These are phyloP conservation scores for Cryptococcus floricola DNA, from an alignment of 1,284 basidiomycete species.

Conservation along the genomic window DNA sequence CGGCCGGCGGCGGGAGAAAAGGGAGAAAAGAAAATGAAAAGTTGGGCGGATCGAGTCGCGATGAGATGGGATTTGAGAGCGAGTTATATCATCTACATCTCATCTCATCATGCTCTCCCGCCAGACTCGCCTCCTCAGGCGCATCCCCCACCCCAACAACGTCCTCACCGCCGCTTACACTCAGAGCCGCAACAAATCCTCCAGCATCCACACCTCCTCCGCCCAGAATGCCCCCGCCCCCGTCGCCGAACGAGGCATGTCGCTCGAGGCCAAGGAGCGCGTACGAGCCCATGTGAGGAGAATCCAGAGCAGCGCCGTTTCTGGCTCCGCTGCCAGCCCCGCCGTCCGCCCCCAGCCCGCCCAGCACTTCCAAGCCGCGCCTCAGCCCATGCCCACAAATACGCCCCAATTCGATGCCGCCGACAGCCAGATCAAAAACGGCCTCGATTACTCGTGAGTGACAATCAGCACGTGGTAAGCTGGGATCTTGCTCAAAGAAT, in stretches of 20 bases:
- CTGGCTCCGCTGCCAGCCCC: constrained; percentile 53
- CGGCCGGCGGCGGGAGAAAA: too few species aligned
- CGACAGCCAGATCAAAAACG: constrained; percentile 27
- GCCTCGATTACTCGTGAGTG: constrained; percentile 44
- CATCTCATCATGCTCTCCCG: constrained; percentile 30
- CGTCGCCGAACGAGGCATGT: constrained; percentile 32
- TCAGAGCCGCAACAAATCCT: constrained; percentile 19
- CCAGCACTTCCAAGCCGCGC: constrained; percentile 44
- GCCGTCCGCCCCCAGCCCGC: constrained; percentile 51
- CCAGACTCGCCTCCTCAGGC: constrained; percentile 30
- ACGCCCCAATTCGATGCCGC: constrained; percentile 24
- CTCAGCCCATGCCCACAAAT: constrained; percentile 33
- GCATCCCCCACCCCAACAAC: constrained; percentile 15
- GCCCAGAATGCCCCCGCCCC: constrained; percentile 15
- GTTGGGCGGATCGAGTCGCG: too few species aligned
- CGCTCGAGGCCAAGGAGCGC: constrained; percentile 54
- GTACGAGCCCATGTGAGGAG: constrained; percentile 63
- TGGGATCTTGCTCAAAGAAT: neutral
- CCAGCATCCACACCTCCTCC: constrained; percentile 34
- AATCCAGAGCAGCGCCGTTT: constrained; percentile 64
- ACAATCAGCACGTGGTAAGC: neutral
- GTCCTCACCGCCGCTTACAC: constrained; percentile 8
- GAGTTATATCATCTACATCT: neutral
- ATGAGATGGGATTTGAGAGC: neutral
- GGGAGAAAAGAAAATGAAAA: too few species aligned